Base-by-base conservation (phyloP, 768 basidiomycete species). In the Rickenella mellea region DNA sequence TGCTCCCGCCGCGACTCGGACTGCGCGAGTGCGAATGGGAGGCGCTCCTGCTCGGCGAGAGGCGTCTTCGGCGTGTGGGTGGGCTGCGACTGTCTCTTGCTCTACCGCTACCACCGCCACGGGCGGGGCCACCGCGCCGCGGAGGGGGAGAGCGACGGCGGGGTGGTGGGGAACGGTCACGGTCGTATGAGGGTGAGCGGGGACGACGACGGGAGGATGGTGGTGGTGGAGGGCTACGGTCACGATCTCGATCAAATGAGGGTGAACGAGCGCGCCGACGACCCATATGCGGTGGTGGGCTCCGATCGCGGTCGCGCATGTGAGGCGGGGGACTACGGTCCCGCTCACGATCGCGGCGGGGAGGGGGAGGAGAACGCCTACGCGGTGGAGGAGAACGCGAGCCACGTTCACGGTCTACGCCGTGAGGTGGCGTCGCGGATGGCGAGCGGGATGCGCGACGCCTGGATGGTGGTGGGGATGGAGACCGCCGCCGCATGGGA, bases 51-150 rank as follows among this genome's bases (percentile, higher is more conserved):
- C 47, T 55, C 5, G 51, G 51, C 6, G 64, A 65, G 11, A 55
- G 36, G 19, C 61, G 52, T 25, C 64, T 57, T 17, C 58, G 51
- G 8, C 60, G 56, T 9, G 58, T 48, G 17, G 65, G 76, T 0
- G 78, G 82, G 53, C 76, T 79, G 35, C 76, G 74, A 46, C 73
- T 77, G 48, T 68, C 68, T 36, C n/a, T n/a, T n/a, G n/a, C n/a
- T n/a, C n/a, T n/a, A n/a, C n/a, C n/a, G n/a, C 65, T 53, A 40
- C 55, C 44, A 40, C 51, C 43, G n/a, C 44, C 39, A 9, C 21
- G 36, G 11, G 45, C 45, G 10, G 46, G 40, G 8, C 33, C 36
- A 27, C 53, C 47, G 5, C 60, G 62, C 9, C 64, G 63, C 11
- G 65, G 60, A 15, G 64, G 52, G 24, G 58, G 63, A 38, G 47